These are phyloP conservation scores for Diaporthe longicolla DNA, from an alignment of 2,329 filamentous ascomycete genomes.

Conservation along the genomic window DNA sequence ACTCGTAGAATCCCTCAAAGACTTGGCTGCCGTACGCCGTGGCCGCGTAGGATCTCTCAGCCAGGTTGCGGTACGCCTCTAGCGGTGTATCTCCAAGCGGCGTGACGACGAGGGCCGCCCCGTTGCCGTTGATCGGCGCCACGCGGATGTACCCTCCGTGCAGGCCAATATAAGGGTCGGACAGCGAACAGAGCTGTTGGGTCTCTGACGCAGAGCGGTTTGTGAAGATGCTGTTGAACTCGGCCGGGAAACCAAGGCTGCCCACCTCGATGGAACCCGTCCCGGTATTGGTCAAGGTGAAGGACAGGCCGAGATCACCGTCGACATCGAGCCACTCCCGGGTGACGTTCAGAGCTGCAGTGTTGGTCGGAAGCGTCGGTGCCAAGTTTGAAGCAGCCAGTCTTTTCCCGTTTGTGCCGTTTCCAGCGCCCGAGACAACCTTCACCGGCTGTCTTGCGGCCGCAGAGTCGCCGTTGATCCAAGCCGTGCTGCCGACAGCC, in stretches of 20 bases:
- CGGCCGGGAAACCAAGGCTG: constrained; percentile 69
- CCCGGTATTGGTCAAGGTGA: constrained; percentile 64
- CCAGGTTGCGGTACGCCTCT: constrained; percentile 69
- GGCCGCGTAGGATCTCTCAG: constrained; percentile 57
- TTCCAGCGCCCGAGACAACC: constrained; percentile 45
- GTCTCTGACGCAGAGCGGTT: constrained; percentile 63
- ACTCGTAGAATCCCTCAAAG: constrained; percentile 74
- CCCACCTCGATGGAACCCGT: constrained; percentile 64
- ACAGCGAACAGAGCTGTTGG: constrained; percentile 65
- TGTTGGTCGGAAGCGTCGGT: constrained; percentile 56
- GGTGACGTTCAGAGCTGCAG: constrained; percentile 59
- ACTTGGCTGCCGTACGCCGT: constrained; percentile 66
- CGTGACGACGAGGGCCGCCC: constrained; percentile 67
- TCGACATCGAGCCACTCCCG: constrained; percentile 65
- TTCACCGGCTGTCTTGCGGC: constrained; percentile 55
- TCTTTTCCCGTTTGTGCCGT: constrained; percentile 42
- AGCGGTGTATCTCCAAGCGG: constrained; percentile 62
- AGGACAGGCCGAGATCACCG: constrained; percentile 65
- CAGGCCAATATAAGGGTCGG: constrained; percentile 73
- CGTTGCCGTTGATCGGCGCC: constrained; percentile 65
- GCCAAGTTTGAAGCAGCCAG: constrained; percentile 58
- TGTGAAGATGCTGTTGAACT: constrained; percentile 75
- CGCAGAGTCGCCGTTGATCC: constrained; percentile 64
- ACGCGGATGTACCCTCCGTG: constrained; percentile 71
- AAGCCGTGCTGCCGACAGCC: constrained; percentile 52